phyloP scores from a whole-genome alignment of 2,329 filamentous ascomycete genomes.

The Thielaviopsis euricoi region DNA sequence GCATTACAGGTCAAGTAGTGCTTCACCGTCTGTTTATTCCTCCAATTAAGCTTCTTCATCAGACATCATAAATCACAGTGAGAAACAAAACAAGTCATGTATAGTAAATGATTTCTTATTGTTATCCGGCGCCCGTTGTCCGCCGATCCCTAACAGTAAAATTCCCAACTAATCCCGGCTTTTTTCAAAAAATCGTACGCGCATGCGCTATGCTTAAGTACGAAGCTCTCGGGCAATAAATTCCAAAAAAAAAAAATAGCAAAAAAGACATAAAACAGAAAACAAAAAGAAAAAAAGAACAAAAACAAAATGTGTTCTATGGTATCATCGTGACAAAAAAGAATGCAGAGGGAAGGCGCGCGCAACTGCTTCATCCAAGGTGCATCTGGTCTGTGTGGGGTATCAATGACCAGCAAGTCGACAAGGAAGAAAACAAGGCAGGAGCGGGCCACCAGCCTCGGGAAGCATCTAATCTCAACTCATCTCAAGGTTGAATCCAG shows the following conservation, averaged over 20 bases:
- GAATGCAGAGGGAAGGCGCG: background rate
- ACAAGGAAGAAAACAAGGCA: background rate
- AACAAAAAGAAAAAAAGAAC: background rate
- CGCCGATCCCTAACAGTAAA: conserved; percentile 4
- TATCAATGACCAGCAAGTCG: background rate
- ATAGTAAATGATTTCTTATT: conserved; percentile 4
- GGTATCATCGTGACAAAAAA: conserved; percentile 3
- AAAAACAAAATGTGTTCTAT: conserved; percentile 1
- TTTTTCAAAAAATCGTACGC: conserved; percentile 2
- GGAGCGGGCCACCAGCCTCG: background rate
- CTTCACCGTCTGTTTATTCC: no score
- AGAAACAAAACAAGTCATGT: background rate
- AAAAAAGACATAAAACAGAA: background rate
- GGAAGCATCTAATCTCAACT: background rate
- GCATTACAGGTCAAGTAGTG: no score
- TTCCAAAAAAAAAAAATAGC: background rate
- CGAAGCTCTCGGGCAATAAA: conserved; percentile 1
- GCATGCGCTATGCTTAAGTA: conserved; percentile 12
- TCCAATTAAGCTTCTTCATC: no score
- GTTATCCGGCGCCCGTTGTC: conserved; percentile 10
- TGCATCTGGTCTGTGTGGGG: background rate
- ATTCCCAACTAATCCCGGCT: background rate
- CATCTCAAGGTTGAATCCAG: background rate
- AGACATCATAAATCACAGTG: no score
- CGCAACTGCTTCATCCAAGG: background rate